Evolutionary conservation across 2,329 filamentous ascomycete genomes (phyloP), one percentile per base, ranked within the genome.

Genomic region (Akanthomyces lecanii): DNA sequence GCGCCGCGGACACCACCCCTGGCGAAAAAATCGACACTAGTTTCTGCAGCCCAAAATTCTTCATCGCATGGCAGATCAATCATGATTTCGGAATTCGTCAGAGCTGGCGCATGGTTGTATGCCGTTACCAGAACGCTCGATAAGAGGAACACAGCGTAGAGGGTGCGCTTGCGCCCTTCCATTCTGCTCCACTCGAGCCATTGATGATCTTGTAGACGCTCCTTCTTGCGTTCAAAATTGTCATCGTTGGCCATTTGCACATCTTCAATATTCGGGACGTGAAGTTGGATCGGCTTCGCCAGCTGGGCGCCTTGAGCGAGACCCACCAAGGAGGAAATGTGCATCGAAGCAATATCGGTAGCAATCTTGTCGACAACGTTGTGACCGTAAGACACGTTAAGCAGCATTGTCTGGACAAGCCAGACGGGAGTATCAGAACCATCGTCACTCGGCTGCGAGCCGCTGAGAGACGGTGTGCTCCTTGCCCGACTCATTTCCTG

Each of bases 341-440:
- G 94, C 1, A 91, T 97, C 66, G 89, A 93, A 1, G 94, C 94
- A 70, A 96, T 96, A 72, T 97, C 92, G 65, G 91, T 92, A 25
- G 92, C 90, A 61, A 87, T 89, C 77, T 96, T 94, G 73, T 98
- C 94, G 44, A 91, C 92, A 73, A 92, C 96, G 68, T 96, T 96
- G 74, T 97, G 91, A 16, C 94, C 94, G 72, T 97, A 98, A 18
- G 97, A 90, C 44, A 98, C 91, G 72, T 97, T 98, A 57, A 99
- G 82, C 10, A 98, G 81, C 94, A 98, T 98, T 0, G 94, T 92
- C 75, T 98, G 95, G 18, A 98, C 92, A 30, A 99, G 82, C 93
- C 94, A 98, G 47, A 97, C 82, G 0, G 94, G 94, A 2, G 93
- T 94, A 67, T 91, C 87, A 45, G 87, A 83, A 18, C 86, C 82